A percentile compares a stretch with the other conserved stretches of the same genome.
These are phyloP conservation scores for Talaromyces nanjingensis DNA, from an alignment of 495 filamentous ascomycete genomes.

Conservation along the genomic window DNA sequence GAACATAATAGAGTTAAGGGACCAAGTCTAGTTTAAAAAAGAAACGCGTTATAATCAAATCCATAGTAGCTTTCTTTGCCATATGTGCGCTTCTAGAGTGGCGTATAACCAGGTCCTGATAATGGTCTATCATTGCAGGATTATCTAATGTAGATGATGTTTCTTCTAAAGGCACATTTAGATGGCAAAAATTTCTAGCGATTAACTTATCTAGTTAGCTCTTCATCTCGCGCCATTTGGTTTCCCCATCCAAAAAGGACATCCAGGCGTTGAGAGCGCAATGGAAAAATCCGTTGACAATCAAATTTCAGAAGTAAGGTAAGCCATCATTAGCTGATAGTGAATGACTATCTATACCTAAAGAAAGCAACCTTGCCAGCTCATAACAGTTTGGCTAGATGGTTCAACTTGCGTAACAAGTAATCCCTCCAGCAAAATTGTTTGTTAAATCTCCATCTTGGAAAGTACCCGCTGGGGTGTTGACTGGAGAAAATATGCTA, in stretches of 20 bases:
- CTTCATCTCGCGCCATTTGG: constrained; percentile 14
- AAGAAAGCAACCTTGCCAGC: constrained; percentile 12
- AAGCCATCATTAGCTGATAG: background rate
- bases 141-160: constrained; percentile 14
- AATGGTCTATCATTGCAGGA: constrained; percentile 16
- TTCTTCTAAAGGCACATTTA: constrained; percentile 14
- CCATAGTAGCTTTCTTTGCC: background rate
- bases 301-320: constrained; percentile 13
- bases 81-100: constrained; percentile 3
- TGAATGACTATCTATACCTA: constrained; percentile 14
- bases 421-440: constrained; percentile 20
- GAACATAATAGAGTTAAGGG: constrained; percentile 8
- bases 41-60: constrained; percentile 17
- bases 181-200: constrained; percentile 8
- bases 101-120: constrained; percentile 16
- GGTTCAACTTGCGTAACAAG: constrained; percentile 11
- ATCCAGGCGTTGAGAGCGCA: constrained; percentile 18
- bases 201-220: constrained; percentile 8
- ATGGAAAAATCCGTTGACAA: constrained; percentile 19
- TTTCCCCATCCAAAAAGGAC: constrained; percentile 16
- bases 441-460: constrained; percentile 20
- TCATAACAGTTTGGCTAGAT: constrained; percentile 15
- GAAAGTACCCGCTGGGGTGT: constrained; percentile 18
- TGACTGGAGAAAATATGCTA: constrained; percentile 15
- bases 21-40: constrained; percentile 12